These are phyloP conservation scores for Xylariaceae sp. DNA, from an alignment of 2,329 filamentous ascomycete genomes.

Conservation along the genomic window DNA sequence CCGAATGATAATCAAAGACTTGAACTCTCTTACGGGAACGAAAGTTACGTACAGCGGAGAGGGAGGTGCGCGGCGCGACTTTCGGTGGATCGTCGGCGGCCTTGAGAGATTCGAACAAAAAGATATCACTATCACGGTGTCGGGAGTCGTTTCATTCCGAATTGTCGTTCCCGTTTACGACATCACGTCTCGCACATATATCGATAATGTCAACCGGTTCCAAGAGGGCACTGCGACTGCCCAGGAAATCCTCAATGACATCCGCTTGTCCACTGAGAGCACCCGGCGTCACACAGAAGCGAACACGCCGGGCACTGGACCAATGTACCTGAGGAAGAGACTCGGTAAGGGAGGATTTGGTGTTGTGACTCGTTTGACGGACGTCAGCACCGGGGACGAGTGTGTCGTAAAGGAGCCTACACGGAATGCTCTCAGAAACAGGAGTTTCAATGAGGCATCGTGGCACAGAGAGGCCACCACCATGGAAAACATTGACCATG, in stretches of 20 bases:
- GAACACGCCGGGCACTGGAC: neutral
- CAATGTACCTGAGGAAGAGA: neutral
- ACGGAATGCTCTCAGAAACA: neutral
- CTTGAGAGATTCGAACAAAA: too few relatives aligned
- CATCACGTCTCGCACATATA: neutral
- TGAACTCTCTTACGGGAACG: too few relatives aligned
- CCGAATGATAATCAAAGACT: too few relatives aligned
- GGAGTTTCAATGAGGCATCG: neutral
- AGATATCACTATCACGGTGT: neutral
- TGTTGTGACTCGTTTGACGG: neutral
- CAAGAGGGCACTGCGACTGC: neutral
- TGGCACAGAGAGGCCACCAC: slow-evolving; percentile 1
- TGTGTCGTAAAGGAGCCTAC: slow-evolving; percentile 1
- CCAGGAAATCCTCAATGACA: neutral
- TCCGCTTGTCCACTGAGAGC: neutral
- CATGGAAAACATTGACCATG: neutral
- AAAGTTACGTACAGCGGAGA: too few relatives aligned
- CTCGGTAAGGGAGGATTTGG: slow-evolving; percentile 1
- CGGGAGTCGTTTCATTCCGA: neutral
- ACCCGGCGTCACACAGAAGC: neutral
- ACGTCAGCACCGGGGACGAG: slow-evolving; percentile 1
- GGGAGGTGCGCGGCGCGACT: too few relatives aligned
- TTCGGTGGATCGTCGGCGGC: too few relatives aligned
- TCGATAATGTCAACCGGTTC: neutral
- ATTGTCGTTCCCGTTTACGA: neutral